These are phyloP conservation scores for Venturiaceae sp. DNA, from an alignment of 2,329 filamentous ascomycete genomes.

Conservation along the genomic window DNA sequence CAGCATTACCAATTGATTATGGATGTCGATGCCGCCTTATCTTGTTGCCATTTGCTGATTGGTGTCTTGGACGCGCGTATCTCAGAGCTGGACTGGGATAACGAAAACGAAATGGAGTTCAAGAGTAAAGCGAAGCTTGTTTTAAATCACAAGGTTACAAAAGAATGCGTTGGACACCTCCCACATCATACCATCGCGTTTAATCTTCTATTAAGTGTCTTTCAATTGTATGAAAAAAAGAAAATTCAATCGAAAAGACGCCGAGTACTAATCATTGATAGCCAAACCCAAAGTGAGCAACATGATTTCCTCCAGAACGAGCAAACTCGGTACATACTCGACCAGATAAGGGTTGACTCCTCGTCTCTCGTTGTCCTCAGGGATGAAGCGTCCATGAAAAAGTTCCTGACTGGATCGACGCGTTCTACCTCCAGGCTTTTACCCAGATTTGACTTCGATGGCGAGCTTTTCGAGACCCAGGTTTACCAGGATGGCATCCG, in stretches of 20 bases:
- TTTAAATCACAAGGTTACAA: not conserved
- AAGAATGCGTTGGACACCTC: not conserved
- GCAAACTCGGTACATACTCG: not conserved
- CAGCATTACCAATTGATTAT: not conserved
- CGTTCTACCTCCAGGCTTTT: not conserved
- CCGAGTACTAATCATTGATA: not conserved
- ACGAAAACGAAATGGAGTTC: not conserved
- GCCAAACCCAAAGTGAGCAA: not conserved
- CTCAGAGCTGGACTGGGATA: not conserved
- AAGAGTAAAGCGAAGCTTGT: not conserved
- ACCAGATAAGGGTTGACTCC: not conserved
- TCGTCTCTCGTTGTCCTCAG: not conserved
- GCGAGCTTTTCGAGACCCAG: not conserved
- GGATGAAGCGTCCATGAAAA: not conserved
- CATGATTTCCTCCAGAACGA: not conserved
- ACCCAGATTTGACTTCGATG: not conserved
- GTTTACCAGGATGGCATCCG: not conserved
- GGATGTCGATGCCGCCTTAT: not conserved
- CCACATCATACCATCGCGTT: not conserved
- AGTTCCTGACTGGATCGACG: not conserved
- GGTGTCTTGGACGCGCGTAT: not conserved
- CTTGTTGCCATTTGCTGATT: not conserved
- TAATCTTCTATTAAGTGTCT: not conserved
- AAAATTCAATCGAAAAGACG: not conserved
- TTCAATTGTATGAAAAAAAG: not conserved